These are phyloP conservation scores for Hymenotorrendiella dingleyae DNA, from an alignment of 2,329 filamentous ascomycete genomes.

Conservation along the genomic window DNA sequence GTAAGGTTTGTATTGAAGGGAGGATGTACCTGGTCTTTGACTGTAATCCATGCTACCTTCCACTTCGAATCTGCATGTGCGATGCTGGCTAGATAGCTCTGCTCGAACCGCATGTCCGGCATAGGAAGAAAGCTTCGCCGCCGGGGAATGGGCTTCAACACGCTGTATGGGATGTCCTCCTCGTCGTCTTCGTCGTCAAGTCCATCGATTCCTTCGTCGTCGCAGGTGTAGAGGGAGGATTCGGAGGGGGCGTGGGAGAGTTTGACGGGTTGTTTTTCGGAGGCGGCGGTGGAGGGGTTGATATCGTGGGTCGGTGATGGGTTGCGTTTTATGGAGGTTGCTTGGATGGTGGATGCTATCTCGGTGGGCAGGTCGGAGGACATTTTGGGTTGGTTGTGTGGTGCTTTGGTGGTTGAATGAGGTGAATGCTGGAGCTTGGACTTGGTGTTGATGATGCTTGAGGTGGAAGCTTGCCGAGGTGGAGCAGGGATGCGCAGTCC, in stretches of 20 bases:
- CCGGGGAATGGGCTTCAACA: conserved; percentile 50
- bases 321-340: conserved; percentile 66
- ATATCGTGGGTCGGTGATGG: conserved; percentile 71
- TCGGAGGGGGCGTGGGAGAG: conserved; percentile 27
- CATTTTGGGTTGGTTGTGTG: conserved; percentile 17
- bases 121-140: conserved; percentile 55
- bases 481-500: too few species aligned
- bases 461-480: too few species aligned
- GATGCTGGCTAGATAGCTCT: conserved; percentile 93
- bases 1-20: too few species aligned
- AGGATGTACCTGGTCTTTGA: conserved; percentile 78
- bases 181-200: conserved; percentile 48
- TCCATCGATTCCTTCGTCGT: conserved; percentile 35
- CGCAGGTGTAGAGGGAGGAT: conserved; percentile 29
- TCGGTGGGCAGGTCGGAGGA: conserved; percentile 47
- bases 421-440: too few species aligned
- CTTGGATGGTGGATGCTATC: conserved; percentile 74
- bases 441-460: too few species aligned
- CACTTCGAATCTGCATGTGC: conserved; percentile 72
- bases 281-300: conserved; percentile 73
- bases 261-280: conserved; percentile 56
- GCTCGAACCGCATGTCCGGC: conserved; percentile 91
- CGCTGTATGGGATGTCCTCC: conserved; percentile 64
- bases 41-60: conserved; percentile 75
- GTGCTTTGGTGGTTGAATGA: neutral